A percentile compares a stretch with the other conserved stretches of the same genome.
Evolutionary conservation across 176 grass and related monocot genomes (phyloP).

Genomic region (Eleusine coracana): DNA sequence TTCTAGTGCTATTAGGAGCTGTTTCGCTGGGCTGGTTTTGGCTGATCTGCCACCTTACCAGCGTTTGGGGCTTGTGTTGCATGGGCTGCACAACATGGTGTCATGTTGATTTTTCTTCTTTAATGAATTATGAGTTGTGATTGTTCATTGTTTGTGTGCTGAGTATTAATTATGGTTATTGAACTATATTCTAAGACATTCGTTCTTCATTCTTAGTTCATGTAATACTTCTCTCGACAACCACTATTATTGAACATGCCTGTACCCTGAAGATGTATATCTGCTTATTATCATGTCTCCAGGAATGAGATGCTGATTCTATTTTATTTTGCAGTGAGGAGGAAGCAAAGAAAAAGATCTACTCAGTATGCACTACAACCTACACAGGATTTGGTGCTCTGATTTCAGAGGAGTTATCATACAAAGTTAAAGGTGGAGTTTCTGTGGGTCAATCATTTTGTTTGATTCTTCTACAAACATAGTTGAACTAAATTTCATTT

Average conservation of each 20-base stretch:
- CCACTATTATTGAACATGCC: not conserved
- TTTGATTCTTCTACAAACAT: conserved; percentile 17
- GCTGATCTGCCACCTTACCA: not conserved
- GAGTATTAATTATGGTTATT: conserved; percentile 8
- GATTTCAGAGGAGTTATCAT: conserved; percentile 92
- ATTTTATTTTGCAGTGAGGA: conserved; percentile 66
- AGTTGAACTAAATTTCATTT: conserved; percentile 16
- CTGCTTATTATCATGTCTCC: not conserved
- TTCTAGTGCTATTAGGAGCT: not conserved
- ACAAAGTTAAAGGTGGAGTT: conserved; percentile 96
- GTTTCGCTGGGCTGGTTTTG: not conserved
- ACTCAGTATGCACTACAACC: conserved; percentile 89
- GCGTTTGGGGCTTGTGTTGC: not conserved
- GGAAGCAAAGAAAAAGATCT: conserved; percentile 95
- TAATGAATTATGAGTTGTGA: not conserved
- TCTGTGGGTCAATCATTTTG: conserved; percentile 24
- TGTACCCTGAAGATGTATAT: not conserved
- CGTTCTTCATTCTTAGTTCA: not conserved
- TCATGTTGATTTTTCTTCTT: not conserved
- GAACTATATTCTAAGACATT: conserved; percentile 1
- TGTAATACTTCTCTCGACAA: not conserved
- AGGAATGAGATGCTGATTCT: conserved; percentile 22
- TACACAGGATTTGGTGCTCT: conserved; percentile 80
- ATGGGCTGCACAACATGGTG: not conserved
- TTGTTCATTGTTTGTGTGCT: not conserved